Percentiles rank a stretch among this genome's conserved stretches.
These are phyloP conservation scores for Taphrina betulina DNA, from an alignment of 1,139 yeast genomes.

Conservation along the genomic window DNA sequence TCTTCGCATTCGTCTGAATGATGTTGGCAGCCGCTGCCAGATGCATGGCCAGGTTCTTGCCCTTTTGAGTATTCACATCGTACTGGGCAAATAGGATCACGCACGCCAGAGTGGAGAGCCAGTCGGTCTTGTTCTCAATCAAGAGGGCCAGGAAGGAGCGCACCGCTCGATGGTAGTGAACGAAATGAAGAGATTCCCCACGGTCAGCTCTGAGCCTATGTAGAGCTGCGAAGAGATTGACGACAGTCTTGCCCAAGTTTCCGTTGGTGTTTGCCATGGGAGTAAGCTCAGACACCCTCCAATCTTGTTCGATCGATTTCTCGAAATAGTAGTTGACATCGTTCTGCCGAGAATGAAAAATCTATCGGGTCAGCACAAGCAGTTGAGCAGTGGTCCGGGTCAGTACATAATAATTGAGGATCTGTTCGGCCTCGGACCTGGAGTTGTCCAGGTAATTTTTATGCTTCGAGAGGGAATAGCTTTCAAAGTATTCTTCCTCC, in stretches of 20 bases:
- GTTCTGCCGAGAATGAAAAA: constrained; percentile 1
- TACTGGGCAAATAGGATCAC: constrained; percentile 7
- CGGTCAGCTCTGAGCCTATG: background rate
- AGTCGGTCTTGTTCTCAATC: background rate
- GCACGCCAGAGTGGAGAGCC: constrained; percentile 3
- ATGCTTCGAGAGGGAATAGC: no score
- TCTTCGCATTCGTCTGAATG: background rate
- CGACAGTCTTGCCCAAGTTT: background rate
- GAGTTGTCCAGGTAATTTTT: no score
- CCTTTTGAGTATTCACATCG: constrained; percentile 1
- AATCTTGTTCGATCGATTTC: background rate
- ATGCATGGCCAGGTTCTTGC: background rate
- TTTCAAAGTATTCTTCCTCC: no score
- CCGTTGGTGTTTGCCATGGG: background rate
- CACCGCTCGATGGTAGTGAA: constrained; percentile 4
- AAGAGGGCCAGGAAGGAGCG: no score
- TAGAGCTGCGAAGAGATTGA: background rate
- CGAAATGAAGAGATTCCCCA: background rate
- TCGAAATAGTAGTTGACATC: constrained; percentile 12
- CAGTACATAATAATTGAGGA: no score
- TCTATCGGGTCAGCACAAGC: background rate
- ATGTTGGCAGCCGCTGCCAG: constrained; percentile 14
- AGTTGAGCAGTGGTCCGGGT: no score
- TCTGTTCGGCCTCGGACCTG: no score
- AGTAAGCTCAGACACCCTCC: constrained; percentile 1